phyloP scores from a whole-genome alignment of 352 stramenopile genomes.

The Pythium rhizo-oryzae region DNA sequence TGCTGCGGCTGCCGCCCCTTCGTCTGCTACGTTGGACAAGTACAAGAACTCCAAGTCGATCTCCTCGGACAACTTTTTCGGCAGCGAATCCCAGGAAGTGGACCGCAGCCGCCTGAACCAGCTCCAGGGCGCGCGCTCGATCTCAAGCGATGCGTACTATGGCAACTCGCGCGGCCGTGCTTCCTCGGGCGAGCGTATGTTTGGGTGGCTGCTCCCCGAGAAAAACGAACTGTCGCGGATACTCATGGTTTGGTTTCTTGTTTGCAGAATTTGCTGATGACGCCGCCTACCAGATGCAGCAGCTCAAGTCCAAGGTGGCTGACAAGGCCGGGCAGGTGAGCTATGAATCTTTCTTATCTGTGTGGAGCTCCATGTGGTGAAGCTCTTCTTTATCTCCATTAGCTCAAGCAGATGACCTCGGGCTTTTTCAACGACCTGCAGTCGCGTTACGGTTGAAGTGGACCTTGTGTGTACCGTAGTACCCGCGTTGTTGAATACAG shows the following conservation, averaged over 20 bases:
- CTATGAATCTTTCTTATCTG: background rate
- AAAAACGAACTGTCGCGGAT: background rate
- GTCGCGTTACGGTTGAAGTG: constrained; percentile 63
- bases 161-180: constrained; percentile 59
- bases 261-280: constrained; percentile 53
- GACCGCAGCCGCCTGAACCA: constrained; percentile 69
- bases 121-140: constrained; percentile 82
- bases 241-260: background rate
- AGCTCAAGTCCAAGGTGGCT: constrained; percentile 85
- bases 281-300: constrained; percentile 82
- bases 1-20: background rate
- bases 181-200: constrained; percentile 68
- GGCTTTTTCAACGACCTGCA: constrained; percentile 89
- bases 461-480: constrained; percentile 8
- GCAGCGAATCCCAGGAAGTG: constrained; percentile 53
- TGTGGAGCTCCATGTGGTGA: background rate
- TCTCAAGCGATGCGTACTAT: constrained; percentile 90
- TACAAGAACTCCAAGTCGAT: constrained; percentile 94
- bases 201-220: background rate
- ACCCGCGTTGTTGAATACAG: constrained; percentile 26
- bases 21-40: constrained; percentile 81
- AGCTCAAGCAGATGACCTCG: constrained; percentile 92
- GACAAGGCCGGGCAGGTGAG: constrained; percentile 78
- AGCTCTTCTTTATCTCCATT: background rate
- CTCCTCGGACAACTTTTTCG: constrained; percentile 91